Base-by-base conservation (phyloP, 2,329 filamentous ascomycete species). In the Fusarium irregulare region DNA sequence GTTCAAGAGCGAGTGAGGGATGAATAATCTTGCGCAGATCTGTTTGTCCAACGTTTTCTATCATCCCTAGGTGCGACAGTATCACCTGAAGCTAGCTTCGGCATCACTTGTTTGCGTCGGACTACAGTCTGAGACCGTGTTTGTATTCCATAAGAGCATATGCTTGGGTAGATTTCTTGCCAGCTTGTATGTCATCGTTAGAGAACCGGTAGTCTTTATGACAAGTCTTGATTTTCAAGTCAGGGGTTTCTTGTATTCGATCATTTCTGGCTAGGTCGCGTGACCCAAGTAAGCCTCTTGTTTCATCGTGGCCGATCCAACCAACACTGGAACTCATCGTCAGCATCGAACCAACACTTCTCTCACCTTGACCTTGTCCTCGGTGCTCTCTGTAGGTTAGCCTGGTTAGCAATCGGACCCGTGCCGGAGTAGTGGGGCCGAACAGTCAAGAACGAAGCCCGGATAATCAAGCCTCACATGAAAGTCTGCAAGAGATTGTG, bases 351-450 rank as follows among this genome's bases (percentile, higher is more conserved):
- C 34, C 34, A 37, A 37, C 34, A 37, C 3, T 37, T 37, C 34
- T 37, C 34, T 6, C 18, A n/a, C 18, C 34, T 37, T 6, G 10
- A n/a, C 18, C 34, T 37, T 6, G 10, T 7, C 34, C 34, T n/a
- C 18, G 10, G 10, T 37, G n/a, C 34, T 37, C 34, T 37, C 34
- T 37, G 20, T 11, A 50, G 16, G 14, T 16, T 32, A 34, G 23
- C 30, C 30, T 50, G 21, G 49, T 28, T 27, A 42, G n/a, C 54
- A 50, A 21, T 56, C 44, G 40, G 21, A 28, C n/a, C 64, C 55
- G 44, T 45, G 47, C 46, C 67, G 67, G 67, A 60, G 44, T n/a
- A 48, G 67, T 51, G 68, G 67, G 59, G 67, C 67, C 68, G 59
- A 28, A 16, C 40, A 23, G 40, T 23, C 27, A 18, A 47, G n/a